These are phyloP conservation scores for Cystofilobasidium bisporidii DNA, from an alignment of 768 basidiomycete genomes.

Conservation along the genomic window DNA sequence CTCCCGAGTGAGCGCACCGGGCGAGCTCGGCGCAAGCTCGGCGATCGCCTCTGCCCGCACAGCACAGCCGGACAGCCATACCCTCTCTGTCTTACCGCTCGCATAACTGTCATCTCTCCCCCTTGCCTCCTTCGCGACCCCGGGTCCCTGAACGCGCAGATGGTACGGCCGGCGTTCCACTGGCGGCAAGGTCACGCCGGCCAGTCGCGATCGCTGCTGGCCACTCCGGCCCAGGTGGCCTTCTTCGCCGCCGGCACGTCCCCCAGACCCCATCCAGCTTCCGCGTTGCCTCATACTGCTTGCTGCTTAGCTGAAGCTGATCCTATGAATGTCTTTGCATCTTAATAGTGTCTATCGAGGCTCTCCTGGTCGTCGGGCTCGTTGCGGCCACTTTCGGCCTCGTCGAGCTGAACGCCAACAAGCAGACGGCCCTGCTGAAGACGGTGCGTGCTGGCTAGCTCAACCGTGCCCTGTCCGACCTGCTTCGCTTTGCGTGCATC, in stretches of 20 bases:
- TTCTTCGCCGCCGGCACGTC: constrained; percentile 3
- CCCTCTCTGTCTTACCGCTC: no score
- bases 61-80: no score
- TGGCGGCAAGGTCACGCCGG: neutral
- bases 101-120: no score
- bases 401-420: constrained; percentile 1
- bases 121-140: no score
- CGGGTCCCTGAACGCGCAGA: no score
- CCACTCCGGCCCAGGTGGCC: constrained; percentile 1
- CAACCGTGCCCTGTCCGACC: no score
- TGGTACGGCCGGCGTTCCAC: neutral
- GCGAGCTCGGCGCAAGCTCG: no score
- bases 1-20: no score
- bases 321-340: no score
- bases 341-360: constrained; percentile 4
- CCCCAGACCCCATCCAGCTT: neutral
- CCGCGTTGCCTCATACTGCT: neutral
- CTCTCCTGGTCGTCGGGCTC: neutral
- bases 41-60: no score
- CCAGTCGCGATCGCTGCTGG: neutral
- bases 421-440: constrained; percentile 17
- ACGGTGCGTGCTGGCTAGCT: neutral
- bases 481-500: no score
- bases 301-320: no score
- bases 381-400: constrained; percentile 8